Evolutionary conservation across 805 yeast genomes (phyloP).

Genomic region (Myxozyma monticola): DNA sequence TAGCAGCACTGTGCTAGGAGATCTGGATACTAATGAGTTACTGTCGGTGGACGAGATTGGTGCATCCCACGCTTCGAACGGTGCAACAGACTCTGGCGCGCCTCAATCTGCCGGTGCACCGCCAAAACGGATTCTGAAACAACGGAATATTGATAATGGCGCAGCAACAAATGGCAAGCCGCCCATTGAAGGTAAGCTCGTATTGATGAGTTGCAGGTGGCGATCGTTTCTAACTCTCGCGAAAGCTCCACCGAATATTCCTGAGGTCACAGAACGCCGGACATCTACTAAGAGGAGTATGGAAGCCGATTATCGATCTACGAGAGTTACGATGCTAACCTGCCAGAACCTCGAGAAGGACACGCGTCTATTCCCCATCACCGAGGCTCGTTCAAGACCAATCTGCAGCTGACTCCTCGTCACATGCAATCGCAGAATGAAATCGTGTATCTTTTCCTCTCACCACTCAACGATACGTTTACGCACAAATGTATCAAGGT

Average conservation of each 20-base stretch:
- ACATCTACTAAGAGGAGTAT: conserved; percentile 16
- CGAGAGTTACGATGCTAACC: not conserved
- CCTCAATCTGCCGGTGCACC: too few relatives aligned
- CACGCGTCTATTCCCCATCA: conserved; percentile 14
- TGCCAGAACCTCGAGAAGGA: conserved; percentile 23
- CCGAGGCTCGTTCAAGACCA: conserved; percentile 6
- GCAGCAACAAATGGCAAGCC: too few relatives aligned
- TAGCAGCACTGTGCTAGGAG: too few relatives aligned
- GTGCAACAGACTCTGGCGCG: too few relatives aligned
- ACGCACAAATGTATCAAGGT: conserved; percentile 74
- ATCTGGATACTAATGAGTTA: too few relatives aligned
- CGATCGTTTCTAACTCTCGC: not conserved
- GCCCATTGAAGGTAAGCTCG: conserved; percentile 1
- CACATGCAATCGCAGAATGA: conserved; percentile 5
- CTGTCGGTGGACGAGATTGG: too few relatives aligned
- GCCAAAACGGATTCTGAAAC: too few relatives aligned
- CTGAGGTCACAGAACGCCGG: conserved; percentile 6
- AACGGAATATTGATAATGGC: too few relatives aligned
- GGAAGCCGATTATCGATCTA: too few relatives aligned
- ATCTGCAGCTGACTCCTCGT: not conserved
- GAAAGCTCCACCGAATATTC: conserved; percentile 7
- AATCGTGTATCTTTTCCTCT: conserved; percentile 40
- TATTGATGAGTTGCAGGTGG: not conserved
- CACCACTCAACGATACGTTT: conserved; percentile 79
- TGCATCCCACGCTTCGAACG: too few relatives aligned